Percentiles rank a stretch among this genome's conserved stretches.
These are phyloP conservation scores for Suhomyces yuchorum DNA, from an alignment of 1,139 yeast species.

Conservation along the genomic window DNA sequence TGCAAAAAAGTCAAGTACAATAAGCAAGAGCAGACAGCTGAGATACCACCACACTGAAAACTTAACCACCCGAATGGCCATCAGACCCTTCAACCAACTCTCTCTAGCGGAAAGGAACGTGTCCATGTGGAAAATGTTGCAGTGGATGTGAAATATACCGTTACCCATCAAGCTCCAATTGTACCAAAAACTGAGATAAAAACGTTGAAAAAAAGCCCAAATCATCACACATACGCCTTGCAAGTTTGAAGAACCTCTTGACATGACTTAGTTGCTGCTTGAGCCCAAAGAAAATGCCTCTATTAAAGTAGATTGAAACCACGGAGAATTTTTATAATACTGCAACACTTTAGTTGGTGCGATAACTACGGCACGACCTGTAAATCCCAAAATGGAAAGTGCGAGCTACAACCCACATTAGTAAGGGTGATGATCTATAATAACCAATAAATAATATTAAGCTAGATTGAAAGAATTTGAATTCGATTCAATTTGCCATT, in stretches of 20 bases:
- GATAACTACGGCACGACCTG: conserved; percentile 13
- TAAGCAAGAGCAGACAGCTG: too few species aligned
- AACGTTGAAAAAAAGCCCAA: neutral
- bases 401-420: neutral
- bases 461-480: neutral
- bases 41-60: too few species aligned
- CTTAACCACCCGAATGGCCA: too few species aligned
- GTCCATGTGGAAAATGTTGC: neutral
- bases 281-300: neutral
- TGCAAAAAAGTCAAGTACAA: neutral
- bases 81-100: too few species aligned
- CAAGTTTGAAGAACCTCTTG: conserved; percentile 8
- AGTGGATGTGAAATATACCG: conserved; percentile 9
- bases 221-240: conserved; percentile 8
- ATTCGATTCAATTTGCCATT: neutral
- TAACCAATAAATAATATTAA: neutral
- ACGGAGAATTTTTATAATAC: conserved; percentile 12
- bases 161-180: neutral
- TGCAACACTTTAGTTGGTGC: conserved; percentile 13
- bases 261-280: conserved; percentile 3
- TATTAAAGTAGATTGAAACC: neutral
- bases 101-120: neutral
- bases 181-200: neutral
- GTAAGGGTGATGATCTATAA: neutral
- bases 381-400: neutral